Conservation (phyloP, 805 yeast genomes). For the Wickerhamiella kurtzmanii region DNA sequence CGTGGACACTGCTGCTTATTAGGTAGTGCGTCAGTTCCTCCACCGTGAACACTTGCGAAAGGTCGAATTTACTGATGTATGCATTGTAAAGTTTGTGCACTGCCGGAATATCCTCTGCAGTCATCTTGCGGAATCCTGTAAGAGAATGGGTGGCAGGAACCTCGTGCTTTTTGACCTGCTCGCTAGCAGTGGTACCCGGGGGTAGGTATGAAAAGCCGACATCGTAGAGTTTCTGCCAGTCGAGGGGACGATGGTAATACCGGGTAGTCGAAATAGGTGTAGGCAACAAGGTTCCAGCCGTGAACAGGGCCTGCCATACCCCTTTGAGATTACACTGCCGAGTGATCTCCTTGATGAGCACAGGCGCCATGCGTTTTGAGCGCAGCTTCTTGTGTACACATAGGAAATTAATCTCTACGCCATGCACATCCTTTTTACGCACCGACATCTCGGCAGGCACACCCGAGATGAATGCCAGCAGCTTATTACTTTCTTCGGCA, state of each 20-base stretch:
- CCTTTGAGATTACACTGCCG: constrained; percentile 72
- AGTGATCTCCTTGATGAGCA: constrained; percentile 85
- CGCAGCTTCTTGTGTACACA: constrained; percentile 90
- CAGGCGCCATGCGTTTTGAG: constrained; percentile 88
- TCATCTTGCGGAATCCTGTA: constrained; percentile 46
- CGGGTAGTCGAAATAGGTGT: constrained; percentile 83
- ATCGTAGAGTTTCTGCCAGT: constrained; percentile 80
- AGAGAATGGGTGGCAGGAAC: constrained; percentile 40
- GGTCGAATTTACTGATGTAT: constrained; percentile 58
- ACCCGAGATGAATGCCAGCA: constrained; percentile 87
- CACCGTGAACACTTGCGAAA: constrained; percentile 54
- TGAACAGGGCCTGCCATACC: constrained; percentile 92
- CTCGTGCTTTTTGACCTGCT: constrained; percentile 49
- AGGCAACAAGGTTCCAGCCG: constrained; percentile 85
- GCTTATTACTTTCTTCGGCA: constrained; percentile 57
- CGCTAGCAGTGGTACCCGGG: constrained; percentile 46
- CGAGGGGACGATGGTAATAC: constrained; percentile 84
- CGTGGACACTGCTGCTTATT: constrained; percentile 29
- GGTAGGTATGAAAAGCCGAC: constrained; percentile 85
- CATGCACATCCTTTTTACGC: constrained; percentile 33
- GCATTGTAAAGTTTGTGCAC: constrained; percentile 44
- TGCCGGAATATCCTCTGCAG: constrained; percentile 46
- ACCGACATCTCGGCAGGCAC: constrained; percentile 63
- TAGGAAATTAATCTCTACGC: constrained; percentile 80
- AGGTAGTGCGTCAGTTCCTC: constrained; percentile 76